A percentile compares a stretch with the other conserved stretches of the same genome.
These are phyloP conservation scores for Daldinia decipiens DNA, from an alignment of 495 filamentous ascomycete species.

Conservation along the genomic window DNA sequence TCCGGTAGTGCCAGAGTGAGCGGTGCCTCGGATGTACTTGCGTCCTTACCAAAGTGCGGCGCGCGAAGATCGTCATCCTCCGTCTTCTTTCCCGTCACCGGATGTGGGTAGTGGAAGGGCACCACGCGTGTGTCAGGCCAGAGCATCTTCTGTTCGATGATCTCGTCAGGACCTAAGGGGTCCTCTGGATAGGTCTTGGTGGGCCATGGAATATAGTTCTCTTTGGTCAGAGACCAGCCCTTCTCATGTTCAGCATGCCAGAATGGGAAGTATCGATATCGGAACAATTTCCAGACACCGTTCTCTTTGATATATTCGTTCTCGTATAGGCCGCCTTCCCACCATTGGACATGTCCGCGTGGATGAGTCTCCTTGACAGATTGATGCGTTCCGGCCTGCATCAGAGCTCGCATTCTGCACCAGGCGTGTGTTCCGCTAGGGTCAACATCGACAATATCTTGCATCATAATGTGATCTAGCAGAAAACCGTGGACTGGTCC, in stretches of 20 bases:
- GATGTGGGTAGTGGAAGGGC: conserved; percentile 66
- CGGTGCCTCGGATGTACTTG: conserved; percentile 51
- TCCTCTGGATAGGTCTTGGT: conserved; percentile 58
- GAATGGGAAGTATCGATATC: conserved; percentile 66
- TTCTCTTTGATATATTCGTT: conserved; percentile 69
- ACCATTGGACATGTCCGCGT: conserved; percentile 63
- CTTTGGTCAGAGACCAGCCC: conserved; percentile 63
- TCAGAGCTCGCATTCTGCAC: conserved; percentile 65
- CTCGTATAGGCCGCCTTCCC: conserved; percentile 68
- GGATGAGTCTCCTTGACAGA: conserved; percentile 59
- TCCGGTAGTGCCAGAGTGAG: conserved; percentile 57
- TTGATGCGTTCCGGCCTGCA: conserved; percentile 64
- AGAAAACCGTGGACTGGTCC: conserved; percentile 65
- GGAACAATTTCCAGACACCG: conserved; percentile 65
- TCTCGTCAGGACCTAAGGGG: conserved; percentile 62
- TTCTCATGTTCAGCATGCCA: conserved; percentile 65
- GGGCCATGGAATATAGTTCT: conserved; percentile 62
- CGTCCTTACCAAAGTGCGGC: conserved; percentile 56
- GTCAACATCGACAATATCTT: conserved; percentile 63
- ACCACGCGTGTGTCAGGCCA: conserved; percentile 67
- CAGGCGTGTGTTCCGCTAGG: conserved; percentile 58
- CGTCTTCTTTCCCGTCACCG: conserved; percentile 59
- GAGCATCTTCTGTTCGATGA: conserved; percentile 62
- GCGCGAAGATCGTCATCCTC: conserved; percentile 60
- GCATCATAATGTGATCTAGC: conserved; percentile 67